Evolutionary conservation across 2,329 filamentous ascomycete species (phyloP), one percentile per base, ranked within the genome.

Genomic region (Penicillium thymicola): DNA sequence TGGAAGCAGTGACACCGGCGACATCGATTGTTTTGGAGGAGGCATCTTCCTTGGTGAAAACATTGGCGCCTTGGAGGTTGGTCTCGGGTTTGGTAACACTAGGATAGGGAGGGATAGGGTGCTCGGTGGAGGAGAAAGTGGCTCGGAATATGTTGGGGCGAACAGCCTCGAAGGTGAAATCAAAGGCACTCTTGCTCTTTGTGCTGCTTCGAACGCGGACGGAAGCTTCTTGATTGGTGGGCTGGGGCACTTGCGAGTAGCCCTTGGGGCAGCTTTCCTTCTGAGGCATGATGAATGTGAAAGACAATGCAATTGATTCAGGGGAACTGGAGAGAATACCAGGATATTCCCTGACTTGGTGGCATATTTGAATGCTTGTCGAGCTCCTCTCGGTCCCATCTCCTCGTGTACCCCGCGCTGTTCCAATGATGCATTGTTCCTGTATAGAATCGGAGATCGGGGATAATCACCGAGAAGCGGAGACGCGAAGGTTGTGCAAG

Each of bases 101-200:
- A 8, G 87, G 87, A 64, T 84, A 84, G 1, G 87, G 87, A 28
- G 88, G 85, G 2, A 88, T 68, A 7, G 83, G 83, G 65, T 89
- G 86, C 2, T 79, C 77, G 14, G 77, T 66, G 0, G 87, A 86
- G 1, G 82, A 80, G 67, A 89, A 89, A 0, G 85, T 86, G 1
- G 87, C 88, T 41, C 87, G 78, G 72, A 89, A 90, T 16, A 89
- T 74, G 49, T 86, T 86, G 21, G 80, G 76, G 16, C 81, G 79
- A 30, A 90, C 64, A 0, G 82, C 78, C 67, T 89, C 83, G 59
- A 90, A 88, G 0, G 78, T 78, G 67, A 89, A 90, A 16, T 79
- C 71, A 57, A 84, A 83, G 0, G 76, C 61, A 27, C 68, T 72
- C 2, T 78, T 71, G 8, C 69, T 59, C 8, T 59, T 66, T 36